phyloP scores from a whole-genome alignment of 495 filamentous ascomycete genomes.

The Penicillium lagena region DNA sequence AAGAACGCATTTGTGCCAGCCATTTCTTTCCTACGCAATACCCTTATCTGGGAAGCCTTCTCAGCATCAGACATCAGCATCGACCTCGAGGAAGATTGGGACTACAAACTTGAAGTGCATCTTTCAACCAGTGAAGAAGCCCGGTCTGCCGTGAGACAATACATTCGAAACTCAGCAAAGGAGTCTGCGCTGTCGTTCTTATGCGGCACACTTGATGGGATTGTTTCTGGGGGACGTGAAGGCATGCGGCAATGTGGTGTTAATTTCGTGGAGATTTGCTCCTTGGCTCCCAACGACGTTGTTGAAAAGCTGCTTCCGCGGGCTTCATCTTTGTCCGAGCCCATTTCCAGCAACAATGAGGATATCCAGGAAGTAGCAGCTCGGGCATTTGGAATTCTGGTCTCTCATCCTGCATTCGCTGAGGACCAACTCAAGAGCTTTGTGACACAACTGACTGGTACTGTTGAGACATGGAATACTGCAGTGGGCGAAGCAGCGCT shows the following conservation, averaged over 20 bases:
- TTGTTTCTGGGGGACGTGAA: slow-evolving; percentile 41
- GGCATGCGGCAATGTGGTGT: slow-evolving; percentile 49
- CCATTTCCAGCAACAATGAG: slow-evolving; percentile 63
- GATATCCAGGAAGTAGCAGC: slow-evolving; percentile 56
- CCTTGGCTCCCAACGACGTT: slow-evolving; percentile 49
- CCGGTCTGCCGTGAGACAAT: slow-evolving; percentile 49
- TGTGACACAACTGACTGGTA: slow-evolving; percentile 31
- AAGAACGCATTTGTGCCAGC: slow-evolving; percentile 49
- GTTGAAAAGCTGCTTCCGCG: slow-evolving; percentile 44
- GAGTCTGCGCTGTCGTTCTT: slow-evolving; percentile 39
- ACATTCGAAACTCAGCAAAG: slow-evolving; percentile 30
- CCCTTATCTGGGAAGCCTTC: slow-evolving; percentile 70
- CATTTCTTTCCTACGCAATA: slow-evolving; percentile 62
- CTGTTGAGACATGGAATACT: slow-evolving; percentile 41
- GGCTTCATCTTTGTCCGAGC: slow-evolving; percentile 43
- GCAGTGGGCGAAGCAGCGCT: slow-evolving; percentile 57
- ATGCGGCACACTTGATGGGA: slow-evolving; percentile 50
- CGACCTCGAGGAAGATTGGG: slow-evolving; percentile 77
- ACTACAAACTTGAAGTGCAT: slow-evolving; percentile 64
- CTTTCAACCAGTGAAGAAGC: slow-evolving; percentile 58
- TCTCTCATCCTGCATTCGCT: slow-evolving; percentile 51
- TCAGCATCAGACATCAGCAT: slow-evolving; percentile 39
- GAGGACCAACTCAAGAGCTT: slow-evolving; percentile 29
- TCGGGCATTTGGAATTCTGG: slow-evolving; percentile 71
- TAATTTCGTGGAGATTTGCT: slow-evolving; percentile 61